phyloP scores from a whole-genome alignment of 2,329 filamentous ascomycete species.

The Alternaria conjuncta region DNA sequence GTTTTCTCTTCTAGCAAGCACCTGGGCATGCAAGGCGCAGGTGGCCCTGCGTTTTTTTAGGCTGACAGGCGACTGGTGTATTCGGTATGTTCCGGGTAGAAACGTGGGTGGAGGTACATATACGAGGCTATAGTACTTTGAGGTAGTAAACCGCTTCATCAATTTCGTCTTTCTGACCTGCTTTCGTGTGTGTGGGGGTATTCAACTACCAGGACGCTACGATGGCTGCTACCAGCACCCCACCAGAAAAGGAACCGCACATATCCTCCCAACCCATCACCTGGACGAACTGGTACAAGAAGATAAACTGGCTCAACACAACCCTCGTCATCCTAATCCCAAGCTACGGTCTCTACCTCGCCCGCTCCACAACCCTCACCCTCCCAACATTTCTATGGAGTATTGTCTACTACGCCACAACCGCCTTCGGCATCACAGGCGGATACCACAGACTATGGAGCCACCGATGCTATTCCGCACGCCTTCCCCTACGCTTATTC shows the following conservation, averaged over 20 bases:
- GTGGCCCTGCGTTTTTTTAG: not conserved
- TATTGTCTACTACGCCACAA: constrained; percentile 80
- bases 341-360: constrained; percentile 71
- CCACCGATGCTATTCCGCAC: constrained; percentile 55
- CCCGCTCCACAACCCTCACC: constrained; percentile 78
- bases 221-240: constrained; percentile 9
- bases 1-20: not conserved
- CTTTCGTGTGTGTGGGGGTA: not conserved
- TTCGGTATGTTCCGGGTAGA: constrained; percentile 7
- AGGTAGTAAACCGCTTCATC: no score
- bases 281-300: constrained; percentile 79
- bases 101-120: constrained; percentile 7
- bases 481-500: constrained; percentile 52
- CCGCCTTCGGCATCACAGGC: constrained; percentile 67
- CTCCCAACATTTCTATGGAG: constrained; percentile 75
- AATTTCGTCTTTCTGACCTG: not conserved
- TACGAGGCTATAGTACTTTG: not conserved
- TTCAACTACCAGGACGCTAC: not conserved
- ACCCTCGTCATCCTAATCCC: constrained; percentile 80
- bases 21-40: not conserved
- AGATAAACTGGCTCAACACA: constrained; percentile 91
- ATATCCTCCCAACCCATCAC: constrained; percentile 25
- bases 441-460: constrained; percentile 77
- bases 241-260: constrained; percentile 18
- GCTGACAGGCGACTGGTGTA: constrained; percentile 3